A percentile compares a stretch with the other conserved stretches of the same genome.
Evolutionary conservation across 2,329 filamentous ascomycete species (phyloP).

Genomic region (Metarhizium robertsii): DNA sequence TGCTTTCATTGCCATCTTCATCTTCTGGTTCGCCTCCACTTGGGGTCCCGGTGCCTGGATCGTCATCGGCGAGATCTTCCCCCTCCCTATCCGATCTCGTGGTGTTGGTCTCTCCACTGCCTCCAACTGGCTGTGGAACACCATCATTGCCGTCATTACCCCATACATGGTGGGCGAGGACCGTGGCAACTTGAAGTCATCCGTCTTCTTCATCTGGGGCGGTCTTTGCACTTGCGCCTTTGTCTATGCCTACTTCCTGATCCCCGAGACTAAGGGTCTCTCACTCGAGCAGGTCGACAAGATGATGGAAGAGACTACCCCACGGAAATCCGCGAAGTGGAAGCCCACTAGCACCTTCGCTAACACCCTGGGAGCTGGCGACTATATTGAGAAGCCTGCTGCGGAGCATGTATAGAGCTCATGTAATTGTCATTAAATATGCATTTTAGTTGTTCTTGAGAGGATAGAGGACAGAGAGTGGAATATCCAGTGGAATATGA

Average conservation of each 20-base stretch:
- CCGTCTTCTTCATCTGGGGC: slow-evolving; percentile 71
- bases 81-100: slow-evolving; percentile 77
- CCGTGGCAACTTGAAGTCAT: slow-evolving; percentile 56
- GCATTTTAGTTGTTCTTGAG: neutral
- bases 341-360: slow-evolving; percentile 63
- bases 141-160: slow-evolving; percentile 59
- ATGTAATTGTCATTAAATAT: neutral
- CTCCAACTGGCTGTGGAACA: slow-evolving; percentile 90
- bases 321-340: slow-evolving; percentile 70
- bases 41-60: slow-evolving; percentile 80
- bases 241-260: slow-evolving; percentile 62
- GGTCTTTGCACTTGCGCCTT: slow-evolving; percentile 51
- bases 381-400: slow-evolving; percentile 21
- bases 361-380: slow-evolving; percentile 23
- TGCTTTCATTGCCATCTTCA: slow-evolving; percentile 83
- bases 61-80: slow-evolving; percentile 85
- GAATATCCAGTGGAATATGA: neutral
- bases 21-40: slow-evolving; percentile 84
- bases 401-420: slow-evolving; percentile 6
- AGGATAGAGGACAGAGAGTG: neutral
- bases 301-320: slow-evolving; percentile 82
- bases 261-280: slow-evolving; percentile 67
- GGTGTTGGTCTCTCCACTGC: slow-evolving; percentile 82
- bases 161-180: slow-evolving; percentile 59
- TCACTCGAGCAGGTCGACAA: slow-evolving; percentile 73